Evolutionary conservation across 2,329 filamentous ascomycete genomes (phyloP).

Genomic region (Delphinella strobiligena): DNA sequence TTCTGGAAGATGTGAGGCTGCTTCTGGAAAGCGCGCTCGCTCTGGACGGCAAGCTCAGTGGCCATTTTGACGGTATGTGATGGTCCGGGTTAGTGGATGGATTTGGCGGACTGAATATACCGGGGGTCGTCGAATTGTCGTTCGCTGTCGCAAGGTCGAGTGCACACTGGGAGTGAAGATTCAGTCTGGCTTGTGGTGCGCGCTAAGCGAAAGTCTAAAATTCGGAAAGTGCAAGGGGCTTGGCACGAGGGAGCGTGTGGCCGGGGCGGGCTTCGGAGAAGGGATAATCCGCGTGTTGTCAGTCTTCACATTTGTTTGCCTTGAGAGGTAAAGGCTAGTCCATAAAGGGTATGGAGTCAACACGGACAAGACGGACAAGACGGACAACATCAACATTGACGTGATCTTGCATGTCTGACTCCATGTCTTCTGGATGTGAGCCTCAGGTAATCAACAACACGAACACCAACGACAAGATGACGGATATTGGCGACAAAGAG

Average conservation of each 20-base stretch:
- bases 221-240: background rate
- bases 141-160: constrained; percentile 6
- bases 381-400: no score
- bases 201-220: background rate
- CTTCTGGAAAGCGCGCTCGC: constrained; percentile 99
- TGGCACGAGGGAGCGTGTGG: no score
- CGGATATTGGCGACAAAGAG: constrained; percentile 19
- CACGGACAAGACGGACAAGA: no score
- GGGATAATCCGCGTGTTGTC: no score
- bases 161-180: background rate
- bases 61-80: constrained; percentile 57
- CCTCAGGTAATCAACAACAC: background rate
- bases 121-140: constrained; percentile 6
- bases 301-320: no score
- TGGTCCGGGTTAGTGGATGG: constrained; percentile 4
- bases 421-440: no score
- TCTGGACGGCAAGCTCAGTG: constrained; percentile 98
- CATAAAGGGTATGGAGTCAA: background rate
- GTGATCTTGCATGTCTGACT: no score
- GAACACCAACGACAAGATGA: constrained; percentile 7
- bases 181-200: background rate
- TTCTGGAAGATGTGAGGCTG: constrained; percentile 99
- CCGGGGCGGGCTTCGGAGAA: no score
- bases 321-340: no score
- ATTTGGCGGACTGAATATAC: constrained; percentile 6